Evolutionary conservation across 345 rosid species (phyloP), one percentile per base, ranked within the genome.

Genomic region (Populus alba): DNA sequence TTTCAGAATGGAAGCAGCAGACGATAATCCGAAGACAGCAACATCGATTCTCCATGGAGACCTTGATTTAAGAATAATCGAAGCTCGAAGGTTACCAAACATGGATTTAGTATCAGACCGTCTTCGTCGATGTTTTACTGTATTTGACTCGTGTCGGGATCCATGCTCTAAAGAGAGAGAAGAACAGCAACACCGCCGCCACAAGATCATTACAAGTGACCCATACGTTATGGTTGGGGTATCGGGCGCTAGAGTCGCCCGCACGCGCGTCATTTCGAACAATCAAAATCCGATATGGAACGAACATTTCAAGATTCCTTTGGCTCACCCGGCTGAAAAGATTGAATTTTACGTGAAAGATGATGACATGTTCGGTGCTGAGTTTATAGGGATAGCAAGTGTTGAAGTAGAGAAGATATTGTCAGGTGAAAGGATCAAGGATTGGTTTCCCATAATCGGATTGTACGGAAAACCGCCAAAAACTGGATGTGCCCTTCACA

Each of bases 141-240:
- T 87, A 1, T 87, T 87, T 33, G 83, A 84, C 41, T 0, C 75
- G 15, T 89, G 88, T 51, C 80, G 83, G 13, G 75, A 78, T 66
- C 90, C 89, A 20, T 83, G 71, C 78, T 8, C 66, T 31, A 11
- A 72, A 6, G 20, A 23, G 8, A 43, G 39, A 5, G 71, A 53
- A 61, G 70, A 25, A 25, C 73, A 29, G 63, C 47, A 51, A 43
- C 75, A 23, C 61, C 81, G 55, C 37, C 84, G 70, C 33, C 80
- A 75, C 45, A 87, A 84, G 68, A 91, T 91, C 78, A 90, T 92
- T 72, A 92, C 95, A 51, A 92, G 95, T 81, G 97, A 94, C 41
- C 97, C 98, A 4, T 94, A 94, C 80, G 97, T 92, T 20, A 90
- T 92, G 5, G 96, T 91, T 61, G 87, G 92, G 72, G 71, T 92